A percentile compares a stretch with the other conserved stretches of the same genome.
Conservation (phyloP, 2,329 filamentous ascomycete species). For the Colletotrichum lindemuthianum region DNA sequence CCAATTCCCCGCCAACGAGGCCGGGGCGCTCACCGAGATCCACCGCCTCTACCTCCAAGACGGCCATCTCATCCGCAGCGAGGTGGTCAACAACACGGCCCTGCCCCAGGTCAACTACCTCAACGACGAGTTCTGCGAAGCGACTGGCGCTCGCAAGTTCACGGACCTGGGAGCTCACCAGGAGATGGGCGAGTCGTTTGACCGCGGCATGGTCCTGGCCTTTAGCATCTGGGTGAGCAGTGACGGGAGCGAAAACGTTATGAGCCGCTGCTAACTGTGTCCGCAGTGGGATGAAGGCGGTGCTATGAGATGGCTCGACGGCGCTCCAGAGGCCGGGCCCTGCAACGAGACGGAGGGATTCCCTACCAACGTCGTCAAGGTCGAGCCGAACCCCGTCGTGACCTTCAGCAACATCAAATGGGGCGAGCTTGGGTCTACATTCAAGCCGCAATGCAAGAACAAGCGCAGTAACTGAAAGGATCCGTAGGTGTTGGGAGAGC, state of each 20-base stretch:
- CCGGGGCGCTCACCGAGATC: conserved; percentile 54
- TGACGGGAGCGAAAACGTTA: background rate
- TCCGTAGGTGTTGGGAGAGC: background rate
- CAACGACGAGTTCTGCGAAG: conserved; percentile 49
- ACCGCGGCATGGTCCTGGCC: conserved; percentile 60
- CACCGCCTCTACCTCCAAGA: conserved; percentile 60
- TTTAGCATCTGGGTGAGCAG: conserved; percentile 57
- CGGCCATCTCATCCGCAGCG: conserved; percentile 58
- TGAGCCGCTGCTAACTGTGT: too few relatives aligned
- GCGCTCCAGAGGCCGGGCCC: conserved; percentile 54
- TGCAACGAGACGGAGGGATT: conserved; percentile 64
- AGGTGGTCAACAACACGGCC: conserved; percentile 43
- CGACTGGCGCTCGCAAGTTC: conserved; percentile 43
- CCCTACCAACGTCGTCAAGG: conserved; percentile 56
- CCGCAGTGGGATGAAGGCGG: conserved; percentile 56
- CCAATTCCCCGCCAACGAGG: conserved; percentile 55
- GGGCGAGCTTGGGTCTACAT: conserved; percentile 69
- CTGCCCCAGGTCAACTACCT: conserved; percentile 48
- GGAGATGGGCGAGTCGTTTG: conserved; percentile 57
- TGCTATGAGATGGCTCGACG: conserved; percentile 65
- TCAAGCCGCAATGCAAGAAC: conserved; percentile 38
- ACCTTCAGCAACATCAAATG: conserved; percentile 67
- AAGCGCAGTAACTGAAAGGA: conserved; percentile 15
- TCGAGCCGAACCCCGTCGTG: conserved; percentile 60
- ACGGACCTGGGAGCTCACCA: conserved; percentile 52